phyloP scores from a whole-genome alignment of 257 asterid species.

The Solanum peruvianum region DNA sequence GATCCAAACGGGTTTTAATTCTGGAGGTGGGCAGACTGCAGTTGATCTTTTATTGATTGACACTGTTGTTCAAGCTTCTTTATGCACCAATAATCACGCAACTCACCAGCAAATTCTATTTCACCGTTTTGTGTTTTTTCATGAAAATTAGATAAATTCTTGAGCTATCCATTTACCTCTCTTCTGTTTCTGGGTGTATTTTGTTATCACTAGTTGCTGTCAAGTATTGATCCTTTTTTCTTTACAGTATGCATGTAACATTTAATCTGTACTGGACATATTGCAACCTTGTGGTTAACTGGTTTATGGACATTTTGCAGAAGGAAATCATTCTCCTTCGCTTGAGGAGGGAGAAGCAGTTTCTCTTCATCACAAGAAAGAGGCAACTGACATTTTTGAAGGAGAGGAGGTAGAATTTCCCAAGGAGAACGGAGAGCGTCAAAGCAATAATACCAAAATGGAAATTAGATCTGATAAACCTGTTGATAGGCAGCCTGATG shows the following conservation, averaged over 20 bases:
- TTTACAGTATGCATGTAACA: background rate
- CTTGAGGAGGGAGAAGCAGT: slow-evolving; percentile 36
- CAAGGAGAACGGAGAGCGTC: slow-evolving; percentile 70
- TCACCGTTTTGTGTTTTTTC: background rate
- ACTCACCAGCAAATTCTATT: background rate
- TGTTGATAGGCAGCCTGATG: slow-evolving; percentile 59
- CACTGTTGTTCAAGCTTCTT: background rate
- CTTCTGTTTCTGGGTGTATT: background rate
- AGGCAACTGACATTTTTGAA: slow-evolving; percentile 40
- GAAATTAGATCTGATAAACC: slow-evolving; percentile 37
- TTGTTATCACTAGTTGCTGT: background rate
- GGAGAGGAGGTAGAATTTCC: slow-evolving; percentile 82
- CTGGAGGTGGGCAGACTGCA: background rate
- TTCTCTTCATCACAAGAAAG: slow-evolving; percentile 27
- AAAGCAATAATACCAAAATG: slow-evolving; percentile 47
- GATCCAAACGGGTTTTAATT: background rate
- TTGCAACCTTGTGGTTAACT: background rate
- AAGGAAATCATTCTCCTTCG: slow-evolving; percentile 33
- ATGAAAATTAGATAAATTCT: background rate
- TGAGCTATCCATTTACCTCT: background rate
- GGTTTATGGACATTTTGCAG: background rate
- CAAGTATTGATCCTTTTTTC: background rate
- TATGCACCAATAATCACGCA: background rate
- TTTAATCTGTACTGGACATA: background rate
- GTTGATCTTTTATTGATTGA: background rate